These are phyloP conservation scores for Pinus tabuliformis DNA, from an alignment of 75 land plant genomes.

Conservation along the genomic window DNA sequence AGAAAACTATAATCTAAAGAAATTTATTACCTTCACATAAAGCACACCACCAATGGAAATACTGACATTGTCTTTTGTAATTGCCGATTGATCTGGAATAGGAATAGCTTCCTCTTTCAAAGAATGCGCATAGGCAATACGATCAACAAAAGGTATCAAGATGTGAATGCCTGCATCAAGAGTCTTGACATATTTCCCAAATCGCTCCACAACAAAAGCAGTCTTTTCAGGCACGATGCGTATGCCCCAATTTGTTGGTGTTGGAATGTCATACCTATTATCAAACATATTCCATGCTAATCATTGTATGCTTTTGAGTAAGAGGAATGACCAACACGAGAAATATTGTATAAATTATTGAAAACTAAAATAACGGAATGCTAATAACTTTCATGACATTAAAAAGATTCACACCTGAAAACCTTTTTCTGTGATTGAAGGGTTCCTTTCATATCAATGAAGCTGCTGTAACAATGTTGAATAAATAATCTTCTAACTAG, in stretches of 20 bases:
- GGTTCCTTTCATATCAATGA: not conserved
- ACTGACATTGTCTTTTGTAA: slow-evolving; percentile 95
- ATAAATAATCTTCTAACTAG: not conserved
- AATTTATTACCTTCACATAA: slow-evolving; percentile 67
- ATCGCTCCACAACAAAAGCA: slow-evolving; percentile 86
- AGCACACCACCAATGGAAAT: slow-evolving; percentile 87
- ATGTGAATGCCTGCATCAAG: slow-evolving; percentile 83
- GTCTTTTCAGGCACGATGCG: slow-evolving; percentile 92
- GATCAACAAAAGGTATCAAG: slow-evolving; percentile 79
- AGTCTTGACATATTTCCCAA: slow-evolving; percentile 83
- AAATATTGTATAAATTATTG: not conserved
- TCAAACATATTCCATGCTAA: not conserved
- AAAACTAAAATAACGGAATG: not conserved
- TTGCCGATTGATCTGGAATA: slow-evolving; percentile 87
- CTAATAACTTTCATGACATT: not conserved
- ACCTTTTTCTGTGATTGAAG: not conserved
- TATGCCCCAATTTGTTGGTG: slow-evolving; percentile 91
- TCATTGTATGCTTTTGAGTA: not conserved
- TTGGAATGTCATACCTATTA: slow-evolving; percentile 37
- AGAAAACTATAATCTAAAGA: not conserved
- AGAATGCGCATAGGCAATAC: slow-evolving; percentile 94
- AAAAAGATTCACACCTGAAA: not conserved
- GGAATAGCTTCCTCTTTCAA: slow-evolving; percentile 96
- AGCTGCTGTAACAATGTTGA: not conserved
- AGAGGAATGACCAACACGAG: not conserved